Percentiles rank a stretch among this genome's conserved stretches.
Evolutionary conservation across 441 rosid species (phyloP).

Genomic region (Erysimum cheiri): DNA sequence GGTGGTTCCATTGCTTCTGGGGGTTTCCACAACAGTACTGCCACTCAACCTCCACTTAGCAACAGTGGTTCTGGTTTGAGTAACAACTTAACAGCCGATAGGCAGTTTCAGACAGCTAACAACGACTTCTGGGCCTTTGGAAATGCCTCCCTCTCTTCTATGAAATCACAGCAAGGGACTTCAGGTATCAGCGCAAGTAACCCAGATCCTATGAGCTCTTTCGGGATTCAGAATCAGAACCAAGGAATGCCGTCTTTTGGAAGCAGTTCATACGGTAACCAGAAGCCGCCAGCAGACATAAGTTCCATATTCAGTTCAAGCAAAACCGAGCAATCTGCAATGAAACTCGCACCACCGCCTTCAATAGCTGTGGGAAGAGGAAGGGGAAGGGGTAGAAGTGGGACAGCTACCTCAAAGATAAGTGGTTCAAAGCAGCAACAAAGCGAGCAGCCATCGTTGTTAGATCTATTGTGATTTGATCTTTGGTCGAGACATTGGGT

Average conservation of each 20-base stretch:
- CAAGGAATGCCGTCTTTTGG: slow-evolving; percentile 51
- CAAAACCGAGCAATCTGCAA: slow-evolving; percentile 63
- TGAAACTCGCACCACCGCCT: slow-evolving; percentile 88
- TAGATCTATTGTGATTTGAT: slow-evolving; percentile 69
- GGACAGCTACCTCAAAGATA: slow-evolving; percentile 50
- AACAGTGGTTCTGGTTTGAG: slow-evolving; percentile 47
- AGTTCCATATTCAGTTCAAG: slow-evolving; percentile 76
- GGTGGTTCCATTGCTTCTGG: slow-evolving; percentile 39
- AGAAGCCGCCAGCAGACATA: slow-evolving; percentile 60
- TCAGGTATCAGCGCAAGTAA: slow-evolving; percentile 47
- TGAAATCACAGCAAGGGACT: slow-evolving; percentile 47
- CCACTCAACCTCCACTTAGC: slow-evolving; percentile 49
- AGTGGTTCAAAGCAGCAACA: slow-evolving; percentile 55
- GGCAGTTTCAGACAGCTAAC: slow-evolving; percentile 45
- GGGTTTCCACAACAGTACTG: slow-evolving; percentile 23
- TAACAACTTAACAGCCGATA: slow-evolving; percentile 43
- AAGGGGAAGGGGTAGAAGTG: slow-evolving; percentile 71
- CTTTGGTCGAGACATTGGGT: slow-evolving; percentile 4
- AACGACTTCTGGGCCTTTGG: slow-evolving; percentile 60
- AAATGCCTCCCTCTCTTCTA: slow-evolving; percentile 48
- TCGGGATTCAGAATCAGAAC: slow-evolving; percentile 64
- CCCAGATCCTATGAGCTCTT: slow-evolving; percentile 51
- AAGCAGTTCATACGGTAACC: slow-evolving; percentile 43
- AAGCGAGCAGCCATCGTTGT: slow-evolving; percentile 59
- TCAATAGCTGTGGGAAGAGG: slow-evolving; percentile 76